These are phyloP conservation scores for Talaromyces sp. DNA, from an alignment of 2,329 filamentous ascomycete species.

Conservation along the genomic window DNA sequence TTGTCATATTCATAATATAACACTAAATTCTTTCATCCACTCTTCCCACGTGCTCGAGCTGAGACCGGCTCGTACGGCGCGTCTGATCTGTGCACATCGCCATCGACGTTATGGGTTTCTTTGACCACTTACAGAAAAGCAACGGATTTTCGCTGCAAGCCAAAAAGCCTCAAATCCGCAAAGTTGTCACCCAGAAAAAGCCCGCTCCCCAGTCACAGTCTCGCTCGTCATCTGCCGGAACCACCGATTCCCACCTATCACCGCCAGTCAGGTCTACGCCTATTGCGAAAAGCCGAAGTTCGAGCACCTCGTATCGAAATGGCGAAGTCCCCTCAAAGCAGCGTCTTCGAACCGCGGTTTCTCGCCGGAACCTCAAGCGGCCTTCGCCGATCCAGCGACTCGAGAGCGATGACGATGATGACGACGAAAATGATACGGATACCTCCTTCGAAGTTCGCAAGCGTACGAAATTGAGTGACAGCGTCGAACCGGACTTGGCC, in stretches of 20 bases:
- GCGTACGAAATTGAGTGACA: conserved; percentile 39
- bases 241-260: conserved; percentile 19
- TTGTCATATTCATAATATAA: conserved; percentile 21
- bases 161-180: conserved; percentile 42
- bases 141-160: conserved; percentile 41
- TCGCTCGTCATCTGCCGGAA: conserved; percentile 26
- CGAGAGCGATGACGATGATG: conserved; percentile 42
- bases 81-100: conserved; percentile 3
- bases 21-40: neutral
- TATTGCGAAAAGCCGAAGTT: conserved; percentile 24
- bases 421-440: conserved; percentile 42
- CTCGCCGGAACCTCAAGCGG: conserved; percentile 33
- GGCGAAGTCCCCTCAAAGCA: conserved; percentile 25
- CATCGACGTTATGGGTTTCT: conserved; percentile 39
- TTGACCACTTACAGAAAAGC: conserved; percentile 46
- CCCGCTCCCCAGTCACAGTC: conserved; percentile 29
- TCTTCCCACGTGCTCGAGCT: conserved; percentile 11
- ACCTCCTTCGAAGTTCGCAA: conserved; percentile 43
- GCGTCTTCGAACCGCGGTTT: conserved; percentile 30
- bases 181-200: conserved; percentile 37
- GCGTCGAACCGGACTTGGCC: conserved; percentile 44
- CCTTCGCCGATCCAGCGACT: conserved; percentile 38
- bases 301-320: conserved; percentile 1
- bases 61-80: conserved; percentile 1
- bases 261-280: neutral